These are phyloP conservation scores for Punica granatum DNA, from an alignment of 345 rosid species.

Conservation along the genomic window DNA sequence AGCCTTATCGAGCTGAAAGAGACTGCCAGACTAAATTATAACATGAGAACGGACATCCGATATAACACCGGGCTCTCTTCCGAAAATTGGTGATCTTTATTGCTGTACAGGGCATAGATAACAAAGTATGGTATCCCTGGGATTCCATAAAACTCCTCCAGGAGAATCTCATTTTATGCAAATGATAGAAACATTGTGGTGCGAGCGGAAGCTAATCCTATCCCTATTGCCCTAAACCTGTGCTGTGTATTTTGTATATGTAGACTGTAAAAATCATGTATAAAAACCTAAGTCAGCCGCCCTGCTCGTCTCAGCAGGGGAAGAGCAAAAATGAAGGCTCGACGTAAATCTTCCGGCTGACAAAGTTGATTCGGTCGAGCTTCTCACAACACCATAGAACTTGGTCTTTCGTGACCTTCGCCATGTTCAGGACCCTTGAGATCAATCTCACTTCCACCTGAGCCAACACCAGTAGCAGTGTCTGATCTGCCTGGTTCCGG, in stretches of 20 bases:
- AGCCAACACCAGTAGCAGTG: conserved; percentile 38
- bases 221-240: not conserved
- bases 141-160: not conserved
- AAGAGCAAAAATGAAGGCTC: conserved; percentile 65
- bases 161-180: not conserved
- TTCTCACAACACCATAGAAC: conserved; percentile 75
- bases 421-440: conserved; percentile 63
- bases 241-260: not conserved
- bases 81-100: not conserved
- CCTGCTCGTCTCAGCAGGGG: conserved; percentile 39
- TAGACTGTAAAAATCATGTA: not conserved
- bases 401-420: conserved; percentile 49
- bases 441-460: conserved; percentile 56
- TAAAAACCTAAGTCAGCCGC: not conserved
- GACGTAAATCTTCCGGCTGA: conserved; percentile 39
- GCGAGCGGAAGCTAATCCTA: not conserved
- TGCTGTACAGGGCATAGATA: not conserved
- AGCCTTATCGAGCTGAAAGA: no score
- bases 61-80: not conserved
- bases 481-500: conserved; percentile 28
- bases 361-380: conserved; percentile 35
- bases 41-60: not conserved
- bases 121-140: not conserved
- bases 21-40: not conserved
- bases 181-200: no score